Conservation (phyloP, 371 early-diverging fungal species). For the Vairimorpha ceranae region DNA sequence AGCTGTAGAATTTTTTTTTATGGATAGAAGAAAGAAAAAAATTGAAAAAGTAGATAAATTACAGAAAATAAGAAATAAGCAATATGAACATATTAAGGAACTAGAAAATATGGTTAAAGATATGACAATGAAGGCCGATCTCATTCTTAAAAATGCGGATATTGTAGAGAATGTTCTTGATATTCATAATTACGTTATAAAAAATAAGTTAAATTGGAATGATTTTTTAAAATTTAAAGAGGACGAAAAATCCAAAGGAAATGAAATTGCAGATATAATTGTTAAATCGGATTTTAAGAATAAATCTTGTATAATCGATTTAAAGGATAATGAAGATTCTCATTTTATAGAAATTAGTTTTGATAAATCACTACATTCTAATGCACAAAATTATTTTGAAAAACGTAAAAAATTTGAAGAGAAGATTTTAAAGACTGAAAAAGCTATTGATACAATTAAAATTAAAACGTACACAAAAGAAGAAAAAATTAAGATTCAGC, state of each 20-base stretch:
- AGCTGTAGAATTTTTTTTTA: constrained; percentile 43
- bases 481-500: constrained; percentile 23
- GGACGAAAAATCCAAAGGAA: constrained; percentile 52
- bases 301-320: constrained; percentile 40
- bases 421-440: constrained; percentile 57
- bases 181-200: constrained; percentile 40
- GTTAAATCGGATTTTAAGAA: constrained; percentile 54
- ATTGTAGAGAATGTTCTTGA: constrained; percentile 43
- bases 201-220: constrained; percentile 58
- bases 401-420: constrained; percentile 57
- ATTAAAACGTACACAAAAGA: constrained; percentile 38
- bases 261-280: constrained; percentile 45
- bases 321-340: constrained; percentile 15
- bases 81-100: constrained; percentile 47
- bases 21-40: constrained; percentile 36
- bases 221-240: constrained; percentile 60
- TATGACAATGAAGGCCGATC: constrained; percentile 7
- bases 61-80: constrained; percentile 51
- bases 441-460: constrained; percentile 50
- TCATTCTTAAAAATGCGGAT: constrained; percentile 46
- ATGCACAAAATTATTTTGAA: constrained; percentile 50
- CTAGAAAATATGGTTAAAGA: constrained; percentile 40
- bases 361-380: constrained; percentile 19
- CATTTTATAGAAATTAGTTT: constrained; percentile 36
- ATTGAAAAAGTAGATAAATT: constrained; percentile 33